Base-by-base conservation (phyloP, 371 early-diverging fungal genomes). In the Mortierella sp. region DNA sequence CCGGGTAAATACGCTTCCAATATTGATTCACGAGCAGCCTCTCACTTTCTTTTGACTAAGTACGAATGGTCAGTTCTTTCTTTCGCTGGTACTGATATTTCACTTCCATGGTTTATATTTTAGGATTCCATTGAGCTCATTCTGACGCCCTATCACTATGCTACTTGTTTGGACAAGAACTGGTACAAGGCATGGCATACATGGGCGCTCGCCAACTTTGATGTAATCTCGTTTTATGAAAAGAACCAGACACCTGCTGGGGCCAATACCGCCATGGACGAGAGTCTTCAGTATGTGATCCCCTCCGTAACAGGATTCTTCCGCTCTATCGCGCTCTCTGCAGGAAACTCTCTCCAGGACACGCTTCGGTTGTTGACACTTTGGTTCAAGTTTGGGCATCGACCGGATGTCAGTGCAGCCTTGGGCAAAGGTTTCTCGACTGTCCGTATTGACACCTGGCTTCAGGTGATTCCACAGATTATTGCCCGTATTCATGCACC, bases 181-280 rank as follows among this genome's bases (percentile, higher is more conserved):
- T 98, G 96, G 95, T 98, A 99, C 87, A 98, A 97, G 82, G 97
- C 98, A 26, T 99, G 99, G 98, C 99, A 99, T 74, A 90, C 96
- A 16, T 96, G 96, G 94, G 99, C 98, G 4, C 82, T 98, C 47
- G 92, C 95, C 18, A 97, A 99, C 75, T 97, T 96, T 74, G 96
- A 97, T 62, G 96, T 94, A 57, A 88, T 97, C 37, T 88, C 91
- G 52, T 85, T 87, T 55, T 89, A 90, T 66, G 95, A 96, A 63
- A 79, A 71, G 50, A 47, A 26, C 7, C 48, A 43, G 9, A 23
- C 21, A 43, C 16, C 70, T n/a, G 59, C 48, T 2, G 67, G 60
- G 14, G 43, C 57, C 7, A 51, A 64, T 2, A 69, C 63, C 15
- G 28, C 65, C n/a, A 63, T 62, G 28, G 61, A 61, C 46, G 66